Evolutionary conservation across 2,329 filamentous ascomycete genomes (phyloP), one percentile per base, ranked within the genome.

Genomic region (Botrytis hyacinthi): DNA sequence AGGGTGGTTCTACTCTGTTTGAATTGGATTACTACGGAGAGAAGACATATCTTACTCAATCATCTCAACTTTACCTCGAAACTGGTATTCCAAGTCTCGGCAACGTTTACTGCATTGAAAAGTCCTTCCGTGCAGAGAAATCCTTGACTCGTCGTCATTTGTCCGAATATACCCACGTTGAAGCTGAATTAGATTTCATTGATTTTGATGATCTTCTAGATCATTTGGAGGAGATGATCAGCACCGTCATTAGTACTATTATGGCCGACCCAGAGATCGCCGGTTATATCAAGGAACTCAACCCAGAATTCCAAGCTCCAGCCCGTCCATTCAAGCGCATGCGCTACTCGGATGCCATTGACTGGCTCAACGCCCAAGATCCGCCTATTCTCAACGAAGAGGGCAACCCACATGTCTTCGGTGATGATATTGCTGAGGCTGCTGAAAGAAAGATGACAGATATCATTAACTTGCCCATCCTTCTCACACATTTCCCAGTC

Each of bases 51-150:
- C 90, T 99, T 76, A 98, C 96, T 6, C 96, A 99, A 84, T 98
- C 95, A 5, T 97, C 93, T 48, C 96, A 99, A 84, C 90, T 99
- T 71, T 99, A 99, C 84, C 92, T 99, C 74, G 96, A 99, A 87
- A 99, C 96, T 46, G 94, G 92, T 77, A 86, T 99, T 46, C 94
- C 95, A 18, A 93, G 92, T 70, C 87, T 98, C 80, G 96, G 96
- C 78, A 93, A 98, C 82, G 94, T 98, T 71, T 99, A 97, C 88
- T 98, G 95, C 82, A 95, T 99, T 80, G 95, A 97, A 84, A 97
- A 97, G 83, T 98, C 95, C 2, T 99, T 99, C 91, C 95, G 96
- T 75, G 96, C 96, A 22, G 96, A 99, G 84, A 98, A 98, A 85
- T 95, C 92, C 10, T 87, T 98, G 73, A 99, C 96, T 68, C 92